These are phyloP conservation scores for Eucalyptus grandis DNA, from an alignment of 345 rosid genomes.

Conservation along the genomic window DNA sequence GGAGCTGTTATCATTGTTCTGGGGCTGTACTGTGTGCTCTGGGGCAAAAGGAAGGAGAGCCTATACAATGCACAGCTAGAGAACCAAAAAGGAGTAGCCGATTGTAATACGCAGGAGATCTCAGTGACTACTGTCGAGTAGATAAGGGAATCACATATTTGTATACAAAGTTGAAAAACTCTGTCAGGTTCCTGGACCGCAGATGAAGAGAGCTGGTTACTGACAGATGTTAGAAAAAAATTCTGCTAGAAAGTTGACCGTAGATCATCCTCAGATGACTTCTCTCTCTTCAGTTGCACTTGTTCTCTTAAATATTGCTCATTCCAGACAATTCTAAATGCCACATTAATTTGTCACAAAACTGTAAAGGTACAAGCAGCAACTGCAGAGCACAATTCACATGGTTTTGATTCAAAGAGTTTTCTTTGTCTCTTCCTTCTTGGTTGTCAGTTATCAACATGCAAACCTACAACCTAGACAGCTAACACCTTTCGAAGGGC, in stretches of 20 bases:
- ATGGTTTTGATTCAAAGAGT: neutral
- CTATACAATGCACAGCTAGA: neutral
- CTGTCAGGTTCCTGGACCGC: neutral
- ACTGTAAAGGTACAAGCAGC: neutral
- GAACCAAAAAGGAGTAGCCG: neutral
- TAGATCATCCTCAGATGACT: neutral
- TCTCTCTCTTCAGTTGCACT: neutral
- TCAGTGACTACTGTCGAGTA: neutral
- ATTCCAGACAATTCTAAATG: neutral
- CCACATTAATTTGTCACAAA: neutral
- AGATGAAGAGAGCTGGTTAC: neutral
- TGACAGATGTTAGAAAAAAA: neutral
- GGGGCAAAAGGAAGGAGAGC: slow-evolving; percentile 25
- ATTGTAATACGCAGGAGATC: neutral
- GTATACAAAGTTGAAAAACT: no score
- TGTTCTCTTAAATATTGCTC: neutral
- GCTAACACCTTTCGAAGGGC: no score
- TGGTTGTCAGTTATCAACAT: neutral
- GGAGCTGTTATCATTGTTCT: slow-evolving; percentile 16
- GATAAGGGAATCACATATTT: no score
- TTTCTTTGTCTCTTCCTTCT: neutral
- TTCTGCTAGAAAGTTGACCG: neutral
- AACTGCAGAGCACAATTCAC: neutral
- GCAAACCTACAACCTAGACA: neutral
- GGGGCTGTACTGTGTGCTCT: slow-evolving; percentile 27